Base-by-base conservation (phyloP, 2,329 filamentous ascomycete genomes). In the Fusarium aywerte region DNA sequence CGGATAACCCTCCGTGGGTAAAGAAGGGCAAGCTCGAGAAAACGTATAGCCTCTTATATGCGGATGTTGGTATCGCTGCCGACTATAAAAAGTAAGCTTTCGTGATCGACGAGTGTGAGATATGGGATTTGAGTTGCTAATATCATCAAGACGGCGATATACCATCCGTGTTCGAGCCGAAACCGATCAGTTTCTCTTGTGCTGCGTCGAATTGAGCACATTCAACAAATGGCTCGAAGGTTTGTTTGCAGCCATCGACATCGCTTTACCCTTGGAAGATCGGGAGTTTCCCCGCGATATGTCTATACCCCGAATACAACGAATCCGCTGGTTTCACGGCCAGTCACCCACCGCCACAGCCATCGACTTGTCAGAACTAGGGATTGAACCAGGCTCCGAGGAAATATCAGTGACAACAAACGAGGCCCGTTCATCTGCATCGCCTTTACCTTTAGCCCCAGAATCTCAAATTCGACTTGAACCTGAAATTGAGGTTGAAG, bases 81-180 rank as follows among this genome's bases (percentile, higher is more conserved):
- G 91, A 93, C 76, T 90, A 91, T 74, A 83, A 85, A 71, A 91
- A 92, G 84, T 89, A 77, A 71, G 85, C 81, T 53, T 38, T 10
- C n/a, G 33, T 54, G 12, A 31, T 38, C n/a, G 29, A 8, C 20
- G 10, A 35, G 5, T 21, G 32, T 21, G 15, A 35, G 33, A n/a
- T 10, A 8, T 32, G 21, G 42, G 25, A 15, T 29, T 33, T 23
- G 13, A 51, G 42, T 48, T 48, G 49, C 47, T 70, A 53, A 67
- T 51, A 44, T 15, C 18, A 31, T 54, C 4, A 56, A 87, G 85
- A 73, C 83, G 85, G 50, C 83, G 84, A 55, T 89, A 90, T 75
- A 89, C 90, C 13, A 87, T 93, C 62, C 87, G 91, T n/a, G 75
- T 93, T 60, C 85, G 91, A 27, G 85, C 88, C 31, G 91, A 93